A percentile compares a stretch with the other conserved stretches of the same genome.
Evolutionary conservation across 768 basidiomycete species (phyloP).

Genomic region (Naganishia onofrii): DNA sequence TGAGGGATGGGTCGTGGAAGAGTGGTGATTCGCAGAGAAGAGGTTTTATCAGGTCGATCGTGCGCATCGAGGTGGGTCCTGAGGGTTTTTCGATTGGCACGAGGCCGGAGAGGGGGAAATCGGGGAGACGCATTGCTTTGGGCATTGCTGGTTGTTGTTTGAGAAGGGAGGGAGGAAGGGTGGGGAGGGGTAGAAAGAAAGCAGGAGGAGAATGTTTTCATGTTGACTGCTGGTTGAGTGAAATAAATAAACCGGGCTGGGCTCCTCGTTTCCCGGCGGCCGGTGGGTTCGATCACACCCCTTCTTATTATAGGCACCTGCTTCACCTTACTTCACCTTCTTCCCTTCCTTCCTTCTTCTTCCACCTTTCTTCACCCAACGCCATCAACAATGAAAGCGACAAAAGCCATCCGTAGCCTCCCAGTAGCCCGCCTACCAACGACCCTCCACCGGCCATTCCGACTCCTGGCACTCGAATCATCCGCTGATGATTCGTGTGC

Average conservation of each 20-base stretch:
- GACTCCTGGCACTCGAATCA: slow-evolving; percentile 63
- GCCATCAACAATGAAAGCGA: not conserved
- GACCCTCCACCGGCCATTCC: slow-evolving; percentile 31
- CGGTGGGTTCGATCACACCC: not conserved
- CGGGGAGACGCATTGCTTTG: slow-evolving; percentile 40
- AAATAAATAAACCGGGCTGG: not conserved
- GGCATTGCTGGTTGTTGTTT: slow-evolving; percentile 40
- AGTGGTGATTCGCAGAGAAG: slow-evolving; percentile 73
- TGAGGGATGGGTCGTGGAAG: slow-evolving; percentile 58
- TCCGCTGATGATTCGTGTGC: slow-evolving; percentile 94
- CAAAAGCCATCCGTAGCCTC: not conserved
- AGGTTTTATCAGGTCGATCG: slow-evolving; percentile 79
- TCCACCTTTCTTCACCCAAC: not conserved
- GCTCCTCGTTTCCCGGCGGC: not conserved
- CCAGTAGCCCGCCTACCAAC: not conserved
- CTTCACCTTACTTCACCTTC: not conserved
- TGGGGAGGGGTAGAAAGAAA: not conserved
- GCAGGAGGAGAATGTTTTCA: not conserved
- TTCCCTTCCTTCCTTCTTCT: not conserved
- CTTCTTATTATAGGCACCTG: not conserved
- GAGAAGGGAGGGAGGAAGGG: not conserved
- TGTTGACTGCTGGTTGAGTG: not conserved
- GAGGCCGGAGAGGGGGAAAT: slow-evolving; percentile 55
- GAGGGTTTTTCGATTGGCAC: slow-evolving; percentile 90
- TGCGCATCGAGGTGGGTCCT: slow-evolving; percentile 85